A percentile compares a stretch with the other conserved stretches of the same genome.
These are phyloP conservation scores for Rhizopogon roseolus DNA, from an alignment of 768 basidiomycete species.

Conservation along the genomic window DNA sequence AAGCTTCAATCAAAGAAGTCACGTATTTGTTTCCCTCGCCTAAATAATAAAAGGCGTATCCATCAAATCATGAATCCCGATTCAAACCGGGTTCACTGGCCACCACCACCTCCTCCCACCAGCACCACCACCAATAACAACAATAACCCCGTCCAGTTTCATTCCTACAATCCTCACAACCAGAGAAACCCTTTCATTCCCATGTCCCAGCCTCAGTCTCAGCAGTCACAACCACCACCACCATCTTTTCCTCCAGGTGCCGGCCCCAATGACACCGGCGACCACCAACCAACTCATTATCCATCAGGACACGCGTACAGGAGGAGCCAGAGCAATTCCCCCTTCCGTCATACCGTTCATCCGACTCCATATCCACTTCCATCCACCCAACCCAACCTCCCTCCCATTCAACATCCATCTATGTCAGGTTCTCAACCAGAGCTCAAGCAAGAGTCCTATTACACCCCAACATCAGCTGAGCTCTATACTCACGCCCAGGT, in stretches of 20 bases:
- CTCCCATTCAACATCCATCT: constrained; percentile 14
- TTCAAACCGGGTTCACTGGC: constrained; percentile 31
- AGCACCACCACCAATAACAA: constrained; percentile 4
- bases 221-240: constrained; percentile 34
- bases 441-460: constrained; percentile 42
- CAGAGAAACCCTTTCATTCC: too few relatives aligned
- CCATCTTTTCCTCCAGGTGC: constrained; percentile 29
- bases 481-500: constrained; percentile 48
- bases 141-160: not conserved
- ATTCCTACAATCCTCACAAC: too few relatives aligned
- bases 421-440: constrained; percentile 15
- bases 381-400: constrained; percentile 26
- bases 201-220: too few relatives aligned
- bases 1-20: constrained; percentile 29
- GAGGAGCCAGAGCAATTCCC: constrained; percentile 27
- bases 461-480: constrained; percentile 49
- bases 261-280: constrained; percentile 28
- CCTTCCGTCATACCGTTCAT: constrained; percentile 34
- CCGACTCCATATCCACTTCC: constrained; percentile 35
- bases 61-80: constrained; percentile 28
- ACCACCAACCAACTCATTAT: constrained; percentile 29
- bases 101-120: constrained; percentile 16
- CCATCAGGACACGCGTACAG: constrained; percentile 29
- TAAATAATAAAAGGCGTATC: constrained; percentile 30
- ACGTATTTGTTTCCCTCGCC: constrained; percentile 25